phyloP scores from a whole-genome alignment of 805 yeast species.

The Barnettozyma sp. region DNA sequence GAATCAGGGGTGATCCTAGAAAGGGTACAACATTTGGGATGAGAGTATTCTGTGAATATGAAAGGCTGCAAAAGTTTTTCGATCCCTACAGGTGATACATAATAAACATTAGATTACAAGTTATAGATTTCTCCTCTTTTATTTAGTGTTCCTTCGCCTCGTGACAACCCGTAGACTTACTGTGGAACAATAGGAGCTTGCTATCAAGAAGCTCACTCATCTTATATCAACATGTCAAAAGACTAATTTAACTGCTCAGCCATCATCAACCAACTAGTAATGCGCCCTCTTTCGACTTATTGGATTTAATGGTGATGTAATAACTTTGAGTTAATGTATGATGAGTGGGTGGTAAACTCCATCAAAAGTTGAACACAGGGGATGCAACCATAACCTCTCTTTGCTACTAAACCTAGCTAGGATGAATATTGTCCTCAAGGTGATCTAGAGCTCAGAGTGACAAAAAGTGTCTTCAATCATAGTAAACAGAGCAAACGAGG shows the following conservation, averaged over 20 bases:
- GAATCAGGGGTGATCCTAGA: slow-evolving; percentile 32
- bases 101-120: not conserved
- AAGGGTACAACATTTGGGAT: slow-evolving; percentile 52
- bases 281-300: too few relatives aligned
- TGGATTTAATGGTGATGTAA: too few relatives aligned
- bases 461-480: too few relatives aligned
- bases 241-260: slow-evolving; percentile 4
- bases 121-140: not conserved
- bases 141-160: not conserved
- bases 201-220: slow-evolving; percentile 13
- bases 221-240: slow-evolving; percentile 5
- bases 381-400: too few relatives aligned
- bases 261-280: too few relatives aligned
- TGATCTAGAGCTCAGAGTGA: too few relatives aligned
- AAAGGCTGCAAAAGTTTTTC: slow-evolving; percentile 43
- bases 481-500: too few relatives aligned
- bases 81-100: slow-evolving; percentile 40
- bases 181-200: not conserved
- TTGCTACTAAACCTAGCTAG: too few relatives aligned
- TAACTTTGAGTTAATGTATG: too few relatives aligned
- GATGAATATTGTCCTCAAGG: too few relatives aligned
- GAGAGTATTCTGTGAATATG: slow-evolving; percentile 46
- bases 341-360: too few relatives aligned
- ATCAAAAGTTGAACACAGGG: too few relatives aligned
- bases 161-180: not conserved